Conservation (phyloP, 2,329 filamentous ascomycete species). For the Trematosphaeria pertusa region DNA sequence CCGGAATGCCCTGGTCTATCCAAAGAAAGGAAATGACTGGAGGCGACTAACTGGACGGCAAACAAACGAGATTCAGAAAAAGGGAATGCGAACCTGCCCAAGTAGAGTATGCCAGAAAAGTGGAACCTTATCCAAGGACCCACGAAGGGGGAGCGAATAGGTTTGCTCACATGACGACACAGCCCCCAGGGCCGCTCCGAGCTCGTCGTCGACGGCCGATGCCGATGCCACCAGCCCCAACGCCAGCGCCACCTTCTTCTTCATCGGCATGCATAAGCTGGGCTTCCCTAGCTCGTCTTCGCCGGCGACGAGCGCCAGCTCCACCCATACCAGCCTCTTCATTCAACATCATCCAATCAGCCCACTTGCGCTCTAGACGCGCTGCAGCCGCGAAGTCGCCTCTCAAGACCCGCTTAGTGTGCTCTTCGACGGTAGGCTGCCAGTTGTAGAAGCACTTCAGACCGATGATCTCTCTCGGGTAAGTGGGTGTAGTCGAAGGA, state of each 20-base stretch:
- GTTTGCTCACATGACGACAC: constrained; percentile 56
- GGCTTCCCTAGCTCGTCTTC: constrained; percentile 81
- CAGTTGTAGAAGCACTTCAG: constrained; percentile 95
- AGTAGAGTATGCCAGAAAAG: too few species aligned
- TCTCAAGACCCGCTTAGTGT: constrained; percentile 81
- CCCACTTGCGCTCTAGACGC: constrained; percentile 89
- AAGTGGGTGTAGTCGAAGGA: constrained; percentile 54
- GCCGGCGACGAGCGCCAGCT: constrained; percentile 68
- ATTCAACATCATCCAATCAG: constrained; percentile 89
- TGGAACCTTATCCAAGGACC: too few species aligned
- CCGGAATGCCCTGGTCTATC: too few species aligned
- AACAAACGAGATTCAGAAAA: too few species aligned
- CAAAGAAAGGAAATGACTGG: too few species aligned
- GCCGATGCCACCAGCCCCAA: constrained; percentile 46
- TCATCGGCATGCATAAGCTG: constrained; percentile 81
- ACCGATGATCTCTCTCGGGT: constrained; percentile 79
- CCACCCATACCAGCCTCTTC: constrained; percentile 80
- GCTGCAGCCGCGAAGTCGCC: constrained; percentile 77
- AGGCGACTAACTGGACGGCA: too few species aligned
- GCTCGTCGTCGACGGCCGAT: constrained; percentile 54
- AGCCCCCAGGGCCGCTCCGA: constrained; percentile 56
- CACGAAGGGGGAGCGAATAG: too few species aligned
- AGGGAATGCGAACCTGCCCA: too few species aligned
- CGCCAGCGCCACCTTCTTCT: constrained; percentile 67
- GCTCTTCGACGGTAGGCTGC: constrained; percentile 94